Evolutionary conservation across 441 rosid genomes (phyloP).

Genomic region (Flueggea neowawraea): DNA sequence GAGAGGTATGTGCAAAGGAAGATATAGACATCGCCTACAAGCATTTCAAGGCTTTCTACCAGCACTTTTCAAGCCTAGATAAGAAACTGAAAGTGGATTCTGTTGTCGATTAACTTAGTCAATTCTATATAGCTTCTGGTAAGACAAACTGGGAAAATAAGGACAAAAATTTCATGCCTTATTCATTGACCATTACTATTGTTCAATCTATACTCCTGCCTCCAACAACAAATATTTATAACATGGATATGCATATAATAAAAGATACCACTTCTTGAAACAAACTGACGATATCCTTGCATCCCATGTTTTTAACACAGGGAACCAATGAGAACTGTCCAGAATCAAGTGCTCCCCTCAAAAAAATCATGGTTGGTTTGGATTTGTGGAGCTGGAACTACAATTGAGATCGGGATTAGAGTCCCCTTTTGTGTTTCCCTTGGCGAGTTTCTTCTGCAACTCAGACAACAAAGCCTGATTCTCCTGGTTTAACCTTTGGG

Average conservation of each 20-base stretch:
- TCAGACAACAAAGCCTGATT: constrained; percentile 35
- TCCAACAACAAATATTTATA: background rate
- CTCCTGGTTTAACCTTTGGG: constrained; percentile 37
- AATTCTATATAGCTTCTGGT: background rate
- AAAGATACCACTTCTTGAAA: too few species aligned
- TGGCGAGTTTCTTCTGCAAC: constrained; percentile 29
- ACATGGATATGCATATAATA: background rate
- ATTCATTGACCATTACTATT: constrained; percentile 3
- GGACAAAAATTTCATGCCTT: background rate
- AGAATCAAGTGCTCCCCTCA: background rate
- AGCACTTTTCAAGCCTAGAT: constrained; percentile 68
- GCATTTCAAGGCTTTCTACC: constrained; percentile 92
- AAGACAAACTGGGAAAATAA: background rate
- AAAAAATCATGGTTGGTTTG: constrained; percentile 19
- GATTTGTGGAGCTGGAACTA: constrained; percentile 19
- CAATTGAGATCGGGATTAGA: constrained; percentile 6
- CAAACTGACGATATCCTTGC: constrained; percentile 4
- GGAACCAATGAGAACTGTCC: background rate
- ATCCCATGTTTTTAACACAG: constrained; percentile 1
- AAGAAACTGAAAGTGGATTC: constrained; percentile 62
- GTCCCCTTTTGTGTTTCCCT: constrained; percentile 12
- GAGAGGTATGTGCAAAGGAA: constrained; percentile 86
- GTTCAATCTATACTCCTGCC: constrained; percentile 12
- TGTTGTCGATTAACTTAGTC: background rate
- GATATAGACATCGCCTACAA: constrained; percentile 81